Percentiles rank a stretch among this genome's conserved stretches.
Conservation (phyloP, 805 yeast species). For the Pichia ethanolica region DNA sequence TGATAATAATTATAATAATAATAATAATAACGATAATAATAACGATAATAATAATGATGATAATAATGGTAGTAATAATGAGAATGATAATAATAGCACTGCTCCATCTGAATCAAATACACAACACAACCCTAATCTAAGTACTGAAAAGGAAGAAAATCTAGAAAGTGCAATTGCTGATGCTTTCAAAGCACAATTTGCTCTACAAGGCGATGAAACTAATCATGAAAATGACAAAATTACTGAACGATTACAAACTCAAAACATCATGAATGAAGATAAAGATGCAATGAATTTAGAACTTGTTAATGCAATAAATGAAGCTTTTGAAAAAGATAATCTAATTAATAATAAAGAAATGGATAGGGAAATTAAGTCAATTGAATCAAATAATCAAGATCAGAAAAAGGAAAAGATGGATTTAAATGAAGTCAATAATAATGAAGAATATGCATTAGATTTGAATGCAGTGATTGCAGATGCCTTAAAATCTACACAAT, state of each 20-base stretch:
- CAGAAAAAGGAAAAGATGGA: neutral
- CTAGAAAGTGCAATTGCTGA: constrained; percentile 12
- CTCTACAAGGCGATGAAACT: neutral
- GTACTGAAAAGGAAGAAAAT: neutral
- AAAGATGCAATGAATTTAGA: constrained; percentile 1
- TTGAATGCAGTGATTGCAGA: constrained; percentile 21
- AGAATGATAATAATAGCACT: too few species aligned
- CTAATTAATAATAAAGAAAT: neutral
- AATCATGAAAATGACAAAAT: neutral
- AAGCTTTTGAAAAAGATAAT: constrained; percentile 6
- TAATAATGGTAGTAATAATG: too few species aligned
- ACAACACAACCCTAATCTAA: too few species aligned
- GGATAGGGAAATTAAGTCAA: neutral
- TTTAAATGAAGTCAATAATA: neutral
- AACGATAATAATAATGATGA: neutral
- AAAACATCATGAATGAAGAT: neutral
- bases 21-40: neutral
- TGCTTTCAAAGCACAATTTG: constrained; percentile 9
- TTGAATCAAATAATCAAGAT: neutral
- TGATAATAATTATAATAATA: neutral
- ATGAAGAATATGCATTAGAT: constrained; percentile 8
- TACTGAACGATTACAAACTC: too few species aligned
- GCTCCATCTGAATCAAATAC: too few species aligned
- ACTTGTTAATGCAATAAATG: constrained; percentile 10
- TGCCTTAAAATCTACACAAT: constrained; percentile 16